Evolutionary conservation across 140 eudicot species (phyloP).

Genomic region (Senecio squalidus): DNA sequence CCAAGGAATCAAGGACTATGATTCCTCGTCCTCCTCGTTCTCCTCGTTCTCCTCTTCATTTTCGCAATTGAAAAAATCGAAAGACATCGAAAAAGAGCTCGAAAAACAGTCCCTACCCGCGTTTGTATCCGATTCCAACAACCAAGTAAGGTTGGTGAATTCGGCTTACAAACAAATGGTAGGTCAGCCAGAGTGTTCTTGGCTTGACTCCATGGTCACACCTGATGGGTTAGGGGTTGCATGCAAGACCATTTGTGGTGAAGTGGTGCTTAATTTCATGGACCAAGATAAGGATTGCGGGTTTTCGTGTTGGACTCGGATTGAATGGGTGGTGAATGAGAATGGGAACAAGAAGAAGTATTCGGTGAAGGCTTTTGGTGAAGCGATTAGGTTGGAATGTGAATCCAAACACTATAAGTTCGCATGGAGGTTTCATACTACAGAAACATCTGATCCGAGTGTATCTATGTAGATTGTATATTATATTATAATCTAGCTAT

Average conservation of each 20-base stretch:
- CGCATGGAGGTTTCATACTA: constrained; percentile 69
- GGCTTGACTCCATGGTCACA: constrained; percentile 50
- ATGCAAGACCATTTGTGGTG: constrained; percentile 78
- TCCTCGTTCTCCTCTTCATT: too few relatives aligned
- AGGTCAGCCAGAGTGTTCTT: constrained; percentile 81
- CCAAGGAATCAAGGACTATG: constrained; percentile 25
- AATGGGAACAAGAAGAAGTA: constrained; percentile 37
- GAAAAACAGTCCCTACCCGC: constrained; percentile 56
- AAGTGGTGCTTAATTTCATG: constrained; percentile 43
- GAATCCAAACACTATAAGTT: constrained; percentile 55
- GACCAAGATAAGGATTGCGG: constrained; percentile 28
- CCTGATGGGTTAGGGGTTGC: constrained; percentile 27
- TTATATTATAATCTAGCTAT: too few relatives aligned
- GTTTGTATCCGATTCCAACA: constrained; percentile 64
- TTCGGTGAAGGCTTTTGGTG: constrained; percentile 43
- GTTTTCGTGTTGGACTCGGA: constrained; percentile 56
- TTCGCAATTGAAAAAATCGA: constrained; percentile 19
- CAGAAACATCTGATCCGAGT: constrained; percentile 17
- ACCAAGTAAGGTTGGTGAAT: constrained; percentile 68
- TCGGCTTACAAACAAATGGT: constrained; percentile 73
- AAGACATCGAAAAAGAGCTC: constrained; percentile 55
- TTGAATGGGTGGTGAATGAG: constrained; percentile 65
- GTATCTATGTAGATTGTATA: background rate
- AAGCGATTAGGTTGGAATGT: constrained; percentile 47
- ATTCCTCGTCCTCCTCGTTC: background rate